phyloP scores from a whole-genome alignment of 1,139 yeast genomes.

The Torulaspora pretoriensis region DNA sequence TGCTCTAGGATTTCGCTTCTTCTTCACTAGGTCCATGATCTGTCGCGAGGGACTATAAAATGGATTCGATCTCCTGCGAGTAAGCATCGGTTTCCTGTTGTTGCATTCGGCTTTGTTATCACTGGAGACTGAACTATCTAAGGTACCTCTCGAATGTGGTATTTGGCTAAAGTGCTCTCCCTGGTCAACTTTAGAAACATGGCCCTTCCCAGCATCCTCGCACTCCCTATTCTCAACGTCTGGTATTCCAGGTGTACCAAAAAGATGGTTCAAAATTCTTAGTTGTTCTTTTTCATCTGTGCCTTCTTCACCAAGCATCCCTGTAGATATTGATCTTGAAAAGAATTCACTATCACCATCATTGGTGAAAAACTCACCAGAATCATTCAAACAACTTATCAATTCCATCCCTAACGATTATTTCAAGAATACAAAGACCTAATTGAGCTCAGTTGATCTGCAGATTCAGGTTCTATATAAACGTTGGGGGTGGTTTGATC shows the following conservation, averaged over 20 bases:
- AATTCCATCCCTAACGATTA: neutral
- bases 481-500: neutral
- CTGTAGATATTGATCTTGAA: conserved; percentile 1
- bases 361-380: conserved; percentile 2
- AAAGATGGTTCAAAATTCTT: conserved; percentile 6
- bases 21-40: conserved; percentile 20
- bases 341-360: conserved; percentile 3
- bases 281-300: conserved; percentile 3
- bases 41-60: conserved; percentile 26
- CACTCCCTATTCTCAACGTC: neutral
- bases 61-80: conserved; percentile 21
- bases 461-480: neutral
- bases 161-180: neutral
- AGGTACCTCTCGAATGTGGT: neutral
- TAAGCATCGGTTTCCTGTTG: conserved; percentile 5
- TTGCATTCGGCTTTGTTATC: neutral
- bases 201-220: neutral
- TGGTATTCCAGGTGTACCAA: conserved; percentile 4
- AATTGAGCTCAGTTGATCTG: neutral
- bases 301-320: neutral
- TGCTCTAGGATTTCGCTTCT: conserved; percentile 10
- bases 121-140: neutral
- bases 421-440: neutral
- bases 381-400: neutral
- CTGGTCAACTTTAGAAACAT: too few relatives aligned